These are phyloP conservation scores for Sanghuangporus sanghuang DNA, from an alignment of 1,284 basidiomycete genomes.

Conservation along the genomic window DNA sequence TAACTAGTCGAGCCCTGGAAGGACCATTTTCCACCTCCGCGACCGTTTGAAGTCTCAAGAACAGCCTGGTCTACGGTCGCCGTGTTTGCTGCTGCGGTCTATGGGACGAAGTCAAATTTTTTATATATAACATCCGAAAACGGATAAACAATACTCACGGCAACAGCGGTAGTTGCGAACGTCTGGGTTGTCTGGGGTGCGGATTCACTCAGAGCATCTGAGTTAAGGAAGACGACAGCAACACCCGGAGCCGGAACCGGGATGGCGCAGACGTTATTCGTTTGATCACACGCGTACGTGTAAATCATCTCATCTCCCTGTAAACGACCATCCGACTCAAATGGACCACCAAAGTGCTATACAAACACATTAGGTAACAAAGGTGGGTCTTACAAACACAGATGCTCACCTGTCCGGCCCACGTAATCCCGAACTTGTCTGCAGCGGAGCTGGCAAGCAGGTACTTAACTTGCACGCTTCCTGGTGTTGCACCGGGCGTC, in stretches of 20 bases:
- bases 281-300: conserved; percentile 46
- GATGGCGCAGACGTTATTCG: conserved; percentile 49
- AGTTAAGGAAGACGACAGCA: conserved; percentile 68
- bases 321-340: conserved; percentile 49
- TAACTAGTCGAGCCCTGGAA: conserved; percentile 42
- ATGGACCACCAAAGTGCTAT: conserved; percentile 36
- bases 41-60: conserved; percentile 49
- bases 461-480: conserved; percentile 21
- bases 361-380: neutral
- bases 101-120: conserved; percentile 26
- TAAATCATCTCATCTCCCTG: conserved; percentile 45
- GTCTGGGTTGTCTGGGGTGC: conserved; percentile 38
- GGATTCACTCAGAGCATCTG: conserved; percentile 36
- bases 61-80: conserved; percentile 32
- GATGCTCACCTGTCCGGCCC: conserved; percentile 28
- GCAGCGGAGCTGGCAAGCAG: conserved; percentile 24
- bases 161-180: conserved; percentile 46
- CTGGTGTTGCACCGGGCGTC: conserved; percentile 16
- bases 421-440: conserved; percentile 39
- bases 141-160: conserved; percentile 2
- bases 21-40: conserved; percentile 31
- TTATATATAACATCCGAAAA: neutral
- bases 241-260: conserved; percentile 66
- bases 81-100: conserved; percentile 40
- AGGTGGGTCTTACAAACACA: neutral